phyloP scores from a whole-genome alignment of 129 eudicot genomes.

The Rutidosis leptorrhynchoides region DNA sequence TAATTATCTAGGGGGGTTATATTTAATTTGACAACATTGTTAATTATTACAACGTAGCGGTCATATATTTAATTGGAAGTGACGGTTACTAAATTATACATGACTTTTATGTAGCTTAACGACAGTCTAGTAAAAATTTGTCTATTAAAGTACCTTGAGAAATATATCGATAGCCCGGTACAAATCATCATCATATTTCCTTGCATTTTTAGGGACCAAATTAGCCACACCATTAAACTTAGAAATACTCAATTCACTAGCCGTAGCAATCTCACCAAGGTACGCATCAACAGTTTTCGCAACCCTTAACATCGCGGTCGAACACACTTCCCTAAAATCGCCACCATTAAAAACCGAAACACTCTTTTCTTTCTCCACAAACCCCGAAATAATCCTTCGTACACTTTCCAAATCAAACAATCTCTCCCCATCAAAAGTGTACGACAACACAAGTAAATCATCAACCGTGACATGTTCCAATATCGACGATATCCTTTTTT shows the following conservation, averaged over 20 bases:
- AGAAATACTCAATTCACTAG: slow-evolving; percentile 58
- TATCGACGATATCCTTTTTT: slow-evolving; percentile 64
- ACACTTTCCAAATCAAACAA: slow-evolving; percentile 88
- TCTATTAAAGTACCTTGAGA: slow-evolving; percentile 49
- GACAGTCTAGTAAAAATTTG: too few species aligned
- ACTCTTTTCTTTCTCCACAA: slow-evolving; percentile 84
- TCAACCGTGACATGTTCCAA: slow-evolving; percentile 87
- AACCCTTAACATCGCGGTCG: slow-evolving; percentile 70
- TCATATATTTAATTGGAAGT: too few species aligned
- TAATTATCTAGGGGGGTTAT: too few species aligned
- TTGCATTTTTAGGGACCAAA: slow-evolving; percentile 74
- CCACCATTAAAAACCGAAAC: slow-evolving; percentile 92
- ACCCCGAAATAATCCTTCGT: slow-evolving; percentile 73
- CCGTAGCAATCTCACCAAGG: slow-evolving; percentile 80
- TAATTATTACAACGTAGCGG: too few species aligned
- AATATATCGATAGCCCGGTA: slow-evolving; percentile 93
- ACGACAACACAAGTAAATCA: slow-evolving; percentile 68
- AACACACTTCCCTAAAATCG: slow-evolving; percentile 60
- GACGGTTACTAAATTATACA: too few species aligned
- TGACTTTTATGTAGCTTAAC: too few species aligned
- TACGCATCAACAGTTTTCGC: slow-evolving; percentile 94
- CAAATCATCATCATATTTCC: slow-evolving; percentile 87
- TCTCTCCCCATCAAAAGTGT: slow-evolving; percentile 79
- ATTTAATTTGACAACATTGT: too few species aligned
- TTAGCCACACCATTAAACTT: slow-evolving; percentile 90